Evolutionary conservation across 2,329 filamentous ascomycete species (phyloP).

Genomic region (Fusarium graminum): DNA sequence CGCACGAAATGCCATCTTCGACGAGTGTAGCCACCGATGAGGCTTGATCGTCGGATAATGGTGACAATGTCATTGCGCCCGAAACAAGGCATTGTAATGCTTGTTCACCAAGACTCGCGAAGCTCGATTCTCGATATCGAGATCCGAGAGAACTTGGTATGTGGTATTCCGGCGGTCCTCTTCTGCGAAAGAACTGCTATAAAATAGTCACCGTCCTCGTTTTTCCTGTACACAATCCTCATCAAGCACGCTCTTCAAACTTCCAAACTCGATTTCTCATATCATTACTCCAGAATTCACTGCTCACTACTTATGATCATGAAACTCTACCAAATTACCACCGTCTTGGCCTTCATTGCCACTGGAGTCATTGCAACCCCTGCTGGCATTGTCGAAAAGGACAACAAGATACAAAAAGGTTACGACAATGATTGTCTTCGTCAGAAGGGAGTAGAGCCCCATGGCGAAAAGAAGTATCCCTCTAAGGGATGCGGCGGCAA

Average conservation of each 20-base stretch:
- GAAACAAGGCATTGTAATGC: neutral
- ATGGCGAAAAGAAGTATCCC: neutral
- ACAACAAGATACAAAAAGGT: slow-evolving; percentile 1
- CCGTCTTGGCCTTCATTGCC: slow-evolving; percentile 35
- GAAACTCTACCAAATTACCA: slow-evolving; percentile 33
- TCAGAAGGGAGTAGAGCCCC: slow-evolving; percentile 1
- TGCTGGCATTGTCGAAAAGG: slow-evolving; percentile 5
- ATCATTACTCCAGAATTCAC: slow-evolving; percentile 19
- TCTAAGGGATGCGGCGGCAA: slow-evolving; percentile 9
- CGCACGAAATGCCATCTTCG: neutral
- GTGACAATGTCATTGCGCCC: neutral
- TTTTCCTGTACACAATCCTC: slow-evolving; percentile 5
- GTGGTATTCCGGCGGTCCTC: neutral
- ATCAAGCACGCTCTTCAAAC: slow-evolving; percentile 29
- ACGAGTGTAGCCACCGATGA: neutral
- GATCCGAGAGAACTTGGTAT: neutral
- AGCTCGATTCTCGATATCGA: neutral
- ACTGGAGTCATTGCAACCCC: slow-evolving; percentile 35
- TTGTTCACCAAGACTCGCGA: neutral
- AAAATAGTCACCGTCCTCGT: slow-evolving; percentile 7
- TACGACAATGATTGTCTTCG: neutral
- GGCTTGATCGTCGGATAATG: neutral
- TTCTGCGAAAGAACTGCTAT: slow-evolving; percentile 4
- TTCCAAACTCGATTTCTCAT: slow-evolving; percentile 10
- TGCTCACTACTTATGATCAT: slow-evolving; percentile 11